Evolutionary conservation across 2,329 filamentous ascomycete genomes (phyloP).

Genomic region (Curvularia spicifera): DNA sequence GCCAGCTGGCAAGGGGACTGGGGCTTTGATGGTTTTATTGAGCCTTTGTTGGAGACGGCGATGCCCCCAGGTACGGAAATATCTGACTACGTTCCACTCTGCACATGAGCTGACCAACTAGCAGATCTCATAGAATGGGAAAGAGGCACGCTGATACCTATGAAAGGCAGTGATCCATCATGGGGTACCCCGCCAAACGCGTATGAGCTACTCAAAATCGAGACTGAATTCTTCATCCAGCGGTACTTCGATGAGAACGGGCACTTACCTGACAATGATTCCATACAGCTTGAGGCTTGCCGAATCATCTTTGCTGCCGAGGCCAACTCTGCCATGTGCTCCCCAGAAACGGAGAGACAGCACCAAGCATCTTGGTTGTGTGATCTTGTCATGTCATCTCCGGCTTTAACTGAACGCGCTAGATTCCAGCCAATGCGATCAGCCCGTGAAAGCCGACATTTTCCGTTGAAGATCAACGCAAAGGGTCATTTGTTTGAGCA

Average conservation of each 20-base stretch:
- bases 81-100: fast-evolving
- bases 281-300: conserved; percentile 37
- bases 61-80: conserved; percentile 29
- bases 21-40: conserved; percentile 28
- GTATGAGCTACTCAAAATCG: conserved; percentile 35
- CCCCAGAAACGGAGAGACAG: not conserved
- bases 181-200: conserved; percentile 34
- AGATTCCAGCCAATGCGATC: conserved; percentile 31
- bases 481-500: conserved; percentile 32
- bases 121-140: conserved; percentile 33
- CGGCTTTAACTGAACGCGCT: conserved; percentile 24
- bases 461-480: conserved; percentile 20
- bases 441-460: conserved; percentile 25
- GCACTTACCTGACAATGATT: conserved; percentile 28
- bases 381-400: conserved; percentile 34
- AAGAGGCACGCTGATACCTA: conserved; percentile 28
- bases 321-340: conserved; percentile 9
- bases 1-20: conserved; percentile 38
- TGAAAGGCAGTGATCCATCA: conserved; percentile 30
- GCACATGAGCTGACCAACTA: not conserved
- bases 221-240: conserved; percentile 33
- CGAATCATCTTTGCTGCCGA: conserved; percentile 38
- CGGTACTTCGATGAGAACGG: conserved; percentile 29
- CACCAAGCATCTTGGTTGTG: conserved; percentile 31
- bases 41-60: conserved; percentile 26